These are phyloP conservation scores for Osmozyma mogii DNA, from an alignment of 805 yeast species.

Conservation along the genomic window DNA sequence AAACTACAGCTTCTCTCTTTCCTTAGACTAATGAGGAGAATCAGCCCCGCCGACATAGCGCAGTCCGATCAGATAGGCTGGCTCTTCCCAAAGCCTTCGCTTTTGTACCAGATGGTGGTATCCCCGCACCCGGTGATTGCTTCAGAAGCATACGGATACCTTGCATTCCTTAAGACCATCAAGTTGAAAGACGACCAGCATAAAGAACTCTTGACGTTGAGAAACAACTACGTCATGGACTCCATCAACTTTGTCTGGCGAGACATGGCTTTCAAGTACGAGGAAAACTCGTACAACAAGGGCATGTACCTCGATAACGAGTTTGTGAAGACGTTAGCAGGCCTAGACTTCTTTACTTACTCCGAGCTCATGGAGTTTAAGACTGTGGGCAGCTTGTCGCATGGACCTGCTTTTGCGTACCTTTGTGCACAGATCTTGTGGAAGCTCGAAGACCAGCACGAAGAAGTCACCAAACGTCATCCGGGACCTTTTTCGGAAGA, in stretches of 20 bases:
- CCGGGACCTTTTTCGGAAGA: constrained; percentile 47
- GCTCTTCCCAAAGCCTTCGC: no score
- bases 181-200: constrained; percentile 14
- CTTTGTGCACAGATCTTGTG: constrained; percentile 38
- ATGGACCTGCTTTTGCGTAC: constrained; percentile 44
- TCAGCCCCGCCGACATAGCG: no score
- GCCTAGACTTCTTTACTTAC: constrained; percentile 22
- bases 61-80: no score
- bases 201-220: constrained; percentile 20
- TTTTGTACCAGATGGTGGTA: constrained; percentile 32
- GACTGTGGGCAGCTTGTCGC: constrained; percentile 36
- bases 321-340: constrained; percentile 24
- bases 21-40: no score
- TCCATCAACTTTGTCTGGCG: constrained; percentile 50
- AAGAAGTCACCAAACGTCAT: constrained; percentile 28
- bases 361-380: constrained; percentile 21
- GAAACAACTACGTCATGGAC: constrained; percentile 49
- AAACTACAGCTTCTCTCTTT: no score
- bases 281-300: constrained; percentile 22
- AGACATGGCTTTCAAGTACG: constrained; percentile 40
- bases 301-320: constrained; percentile 31
- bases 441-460: constrained; percentile 36
- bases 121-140: constrained; percentile 36
- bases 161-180: constrained; percentile 32
- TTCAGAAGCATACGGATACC: constrained; percentile 39